Evolutionary conservation across 208 protist species (phyloP), one percentile per base, ranked within the genome.

Genomic region (Leishmania tarentolae): DNA sequence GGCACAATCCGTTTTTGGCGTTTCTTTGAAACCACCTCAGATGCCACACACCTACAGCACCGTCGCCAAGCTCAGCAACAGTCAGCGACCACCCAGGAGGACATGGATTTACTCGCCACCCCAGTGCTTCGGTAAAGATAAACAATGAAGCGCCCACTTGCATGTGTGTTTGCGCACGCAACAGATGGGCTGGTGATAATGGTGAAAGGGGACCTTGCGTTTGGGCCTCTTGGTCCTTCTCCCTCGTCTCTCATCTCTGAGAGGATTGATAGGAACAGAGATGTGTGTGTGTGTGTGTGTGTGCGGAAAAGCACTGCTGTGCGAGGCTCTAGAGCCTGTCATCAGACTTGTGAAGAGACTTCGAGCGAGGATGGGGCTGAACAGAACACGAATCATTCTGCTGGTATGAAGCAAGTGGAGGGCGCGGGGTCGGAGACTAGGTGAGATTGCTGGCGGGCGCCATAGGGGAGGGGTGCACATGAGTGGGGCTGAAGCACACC

Each of bases 1-100:
- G 85, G 85, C 83, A 95, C 91, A 28, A 90, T 97, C 63, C 87
- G 93, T 13, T 94, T 97, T 80, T 97, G 93, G 93, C 85, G 85
- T 24, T 86, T 92, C 61, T 97, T 97, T 72, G 85, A 86, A 61
- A 69, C 81, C 65, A 50, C 46, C 71, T 86, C 73, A n/a, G 74
- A 76, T 75, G 71, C 82, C n/a, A 76, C 73, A 2, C 85, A 90
- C 72, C 87, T 84, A 84, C 83, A 87, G 77, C 81, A 87, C 47
- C 86, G 90, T 7, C 79, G 77, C 31, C 83, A 81, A 69, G 83
- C 86, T 9, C 84, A 81, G 50, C 80, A 87, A 70, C 80, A 79
- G 63, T 82, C 85, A 37, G 87, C 83, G 40, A 84, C 83, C 24
- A 90, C 82, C 31, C 77, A 71, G 73, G 83, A 89, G 35, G 87